A percentile compares a stretch with the other conserved stretches of the same genome.
Evolutionary conservation across 257 asterid genomes (phyloP).

Genomic region (Petrea volubilis): DNA sequence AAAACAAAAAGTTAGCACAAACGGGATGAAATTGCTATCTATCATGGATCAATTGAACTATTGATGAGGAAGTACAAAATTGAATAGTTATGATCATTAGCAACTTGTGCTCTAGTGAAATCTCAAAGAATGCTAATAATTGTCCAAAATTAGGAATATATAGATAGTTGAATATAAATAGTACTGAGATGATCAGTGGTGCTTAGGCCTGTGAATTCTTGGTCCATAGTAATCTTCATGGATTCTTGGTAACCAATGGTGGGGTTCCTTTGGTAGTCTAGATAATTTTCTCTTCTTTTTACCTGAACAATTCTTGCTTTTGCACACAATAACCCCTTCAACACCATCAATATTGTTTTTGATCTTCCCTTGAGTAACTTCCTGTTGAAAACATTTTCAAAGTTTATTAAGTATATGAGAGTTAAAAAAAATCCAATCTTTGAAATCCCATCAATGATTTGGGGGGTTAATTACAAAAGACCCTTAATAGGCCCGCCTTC

Average conservation of each 20-base stretch:
- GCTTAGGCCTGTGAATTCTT: slow-evolving; percentile 62
- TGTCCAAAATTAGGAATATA: slow-evolving; percentile 18
- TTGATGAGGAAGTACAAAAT: slow-evolving; percentile 3
- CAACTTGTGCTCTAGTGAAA: slow-evolving; percentile 10
- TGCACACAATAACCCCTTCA: slow-evolving; percentile 23
- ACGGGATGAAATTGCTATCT: neutral
- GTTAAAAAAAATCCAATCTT: neutral
- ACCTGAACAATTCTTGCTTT: slow-evolving; percentile 48
- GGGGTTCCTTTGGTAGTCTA: slow-evolving; percentile 46
- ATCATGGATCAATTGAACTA: neutral
- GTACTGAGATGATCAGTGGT: slow-evolving; percentile 38
- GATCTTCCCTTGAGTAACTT: slow-evolving; percentile 4
- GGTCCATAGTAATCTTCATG: slow-evolving; percentile 90
- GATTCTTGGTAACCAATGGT: slow-evolving; percentile 75
- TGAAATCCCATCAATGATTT: neutral
- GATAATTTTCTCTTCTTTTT: slow-evolving; percentile 48
- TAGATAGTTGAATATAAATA: too few species aligned
- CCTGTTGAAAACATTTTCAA: slow-evolving; percentile 21
- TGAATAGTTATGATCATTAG: slow-evolving; percentile 24
- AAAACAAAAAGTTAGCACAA: slow-evolving; percentile 8
- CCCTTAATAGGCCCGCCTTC: too few species aligned
- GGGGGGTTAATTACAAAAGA: too few species aligned
- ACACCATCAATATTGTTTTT: slow-evolving; percentile 12
- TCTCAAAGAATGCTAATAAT: slow-evolving; percentile 17
- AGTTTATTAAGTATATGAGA: neutral